phyloP scores from a whole-genome alignment of 2,329 filamentous ascomycete species.

The Fusarium xyrophilum region DNA sequence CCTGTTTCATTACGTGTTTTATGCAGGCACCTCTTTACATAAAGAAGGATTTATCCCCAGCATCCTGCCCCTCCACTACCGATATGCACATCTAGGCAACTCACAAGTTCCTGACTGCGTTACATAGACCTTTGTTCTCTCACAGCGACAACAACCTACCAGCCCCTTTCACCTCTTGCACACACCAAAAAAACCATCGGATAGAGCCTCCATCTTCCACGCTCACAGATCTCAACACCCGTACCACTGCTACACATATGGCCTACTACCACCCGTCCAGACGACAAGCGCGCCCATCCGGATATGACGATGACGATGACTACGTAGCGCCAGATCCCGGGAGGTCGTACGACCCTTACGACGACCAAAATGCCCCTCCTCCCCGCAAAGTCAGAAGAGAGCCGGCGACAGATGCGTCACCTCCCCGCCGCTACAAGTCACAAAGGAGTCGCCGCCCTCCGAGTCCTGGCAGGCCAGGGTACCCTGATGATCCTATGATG shows the following conservation, averaged over 20 bases:
- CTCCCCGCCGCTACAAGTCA: slow-evolving; percentile 37
- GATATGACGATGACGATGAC: slow-evolving; percentile 40
- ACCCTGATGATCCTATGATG: slow-evolving; percentile 25
- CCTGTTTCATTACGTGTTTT: slow-evolving; percentile 9
- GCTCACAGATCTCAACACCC: neutral
- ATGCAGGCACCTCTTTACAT: slow-evolving; percentile 22
- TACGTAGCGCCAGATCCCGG: slow-evolving; percentile 31
- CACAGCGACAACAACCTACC: neutral
- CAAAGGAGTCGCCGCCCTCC: slow-evolving; percentile 30
- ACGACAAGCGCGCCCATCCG: slow-evolving; percentile 36
- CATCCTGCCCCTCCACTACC: slow-evolving; percentile 8
- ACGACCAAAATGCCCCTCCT: slow-evolving; percentile 15
- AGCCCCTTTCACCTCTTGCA: neutral
- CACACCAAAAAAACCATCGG: neutral
- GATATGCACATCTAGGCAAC: slow-evolving; percentile 11
- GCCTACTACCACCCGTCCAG: slow-evolving; percentile 36
- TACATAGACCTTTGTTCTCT: neutral
- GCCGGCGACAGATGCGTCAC: slow-evolving; percentile 9
- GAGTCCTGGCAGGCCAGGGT: slow-evolving; percentile 24
- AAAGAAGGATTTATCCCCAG: slow-evolving; percentile 29
- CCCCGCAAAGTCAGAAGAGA: slow-evolving; percentile 23
- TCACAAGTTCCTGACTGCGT: neutral
- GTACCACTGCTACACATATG: slow-evolving; percentile 29
- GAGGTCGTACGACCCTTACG: slow-evolving; percentile 32
- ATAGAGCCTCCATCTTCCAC: neutral